Conservation (phyloP, 164 flowering plant genomes). For the Akebia trifoliata region DNA sequence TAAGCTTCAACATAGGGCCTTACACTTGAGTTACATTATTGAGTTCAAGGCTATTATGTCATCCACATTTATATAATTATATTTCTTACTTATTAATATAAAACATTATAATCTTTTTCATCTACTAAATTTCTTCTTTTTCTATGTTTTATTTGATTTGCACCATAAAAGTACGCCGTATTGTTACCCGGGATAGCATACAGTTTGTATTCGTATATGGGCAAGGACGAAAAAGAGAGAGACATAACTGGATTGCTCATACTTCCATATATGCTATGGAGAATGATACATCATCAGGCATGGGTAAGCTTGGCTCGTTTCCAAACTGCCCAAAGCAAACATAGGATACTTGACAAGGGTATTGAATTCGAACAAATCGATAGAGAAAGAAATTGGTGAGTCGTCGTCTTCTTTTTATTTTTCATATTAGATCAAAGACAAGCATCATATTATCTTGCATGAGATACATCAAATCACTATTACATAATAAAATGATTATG, state of each 20-base stretch:
- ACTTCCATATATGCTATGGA: constrained; percentile 31
- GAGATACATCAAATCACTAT: no score
- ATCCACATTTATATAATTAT: no score
- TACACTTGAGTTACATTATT: no score
- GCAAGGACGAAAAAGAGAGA: constrained; percentile 22
- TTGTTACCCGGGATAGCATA: constrained; percentile 40
- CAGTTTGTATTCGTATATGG: constrained; percentile 25
- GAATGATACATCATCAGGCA: constrained; percentile 41
- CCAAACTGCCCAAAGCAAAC: constrained; percentile 23
- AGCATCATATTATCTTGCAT: no score
- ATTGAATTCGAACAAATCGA: constrained; percentile 29
- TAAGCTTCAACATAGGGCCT: no score
- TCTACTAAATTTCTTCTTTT: not conserved
- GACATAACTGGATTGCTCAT: constrained; percentile 29
- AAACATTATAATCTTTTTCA: no score
- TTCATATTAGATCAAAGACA: no score
- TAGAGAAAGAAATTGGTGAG: constrained; percentile 27
- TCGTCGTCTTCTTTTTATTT: no score
- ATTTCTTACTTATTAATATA: no score
- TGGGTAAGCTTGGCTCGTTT: constrained; percentile 48
- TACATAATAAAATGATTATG: no score
- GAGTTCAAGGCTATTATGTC: no score
- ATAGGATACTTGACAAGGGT: constrained; percentile 22
- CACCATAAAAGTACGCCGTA: constrained; percentile 30
- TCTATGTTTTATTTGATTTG: not conserved